Conservation (phyloP, 2,329 filamentous ascomycete genomes). For the Colletotrichum tamarilloi region DNA sequence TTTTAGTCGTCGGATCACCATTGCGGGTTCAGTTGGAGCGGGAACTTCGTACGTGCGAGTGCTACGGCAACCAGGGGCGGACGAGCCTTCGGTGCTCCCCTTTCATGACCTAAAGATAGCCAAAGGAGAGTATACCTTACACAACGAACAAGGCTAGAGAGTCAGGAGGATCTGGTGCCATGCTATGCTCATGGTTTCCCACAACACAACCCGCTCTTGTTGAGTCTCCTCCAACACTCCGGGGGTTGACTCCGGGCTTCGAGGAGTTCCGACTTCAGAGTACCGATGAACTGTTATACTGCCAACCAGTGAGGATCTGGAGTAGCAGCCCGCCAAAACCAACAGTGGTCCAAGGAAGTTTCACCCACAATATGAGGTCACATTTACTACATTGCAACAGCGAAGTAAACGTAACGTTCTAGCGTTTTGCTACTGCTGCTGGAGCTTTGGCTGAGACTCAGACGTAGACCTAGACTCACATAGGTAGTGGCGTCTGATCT, state of each 20-base stretch:
- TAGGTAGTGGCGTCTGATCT: conserved; percentile 17
- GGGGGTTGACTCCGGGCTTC: conserved; percentile 14
- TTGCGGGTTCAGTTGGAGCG: not conserved
- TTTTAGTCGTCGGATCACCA: not conserved
- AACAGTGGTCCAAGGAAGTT: conserved; percentile 7
- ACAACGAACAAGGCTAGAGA: not conserved
- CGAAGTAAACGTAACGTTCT: not conserved
- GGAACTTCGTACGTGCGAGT: not conserved
- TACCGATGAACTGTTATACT: not conserved
- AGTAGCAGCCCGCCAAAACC: conserved; percentile 2
- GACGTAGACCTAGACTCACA: not conserved
- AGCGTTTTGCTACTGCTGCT: not conserved
- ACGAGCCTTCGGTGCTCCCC: not conserved
- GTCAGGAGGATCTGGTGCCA: not conserved
- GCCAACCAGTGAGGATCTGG: not conserved
- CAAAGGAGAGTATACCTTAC: not conserved
- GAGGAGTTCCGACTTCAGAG: not conserved
- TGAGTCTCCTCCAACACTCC: conserved; percentile 2
- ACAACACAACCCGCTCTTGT: too few relatives aligned
- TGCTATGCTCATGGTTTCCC: not conserved
- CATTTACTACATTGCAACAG: not conserved
- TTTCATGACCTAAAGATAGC: not conserved
- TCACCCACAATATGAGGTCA: not conserved
- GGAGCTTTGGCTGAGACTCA: conserved; percentile 7
- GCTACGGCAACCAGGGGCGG: conserved; percentile 6